A percentile compares a stretch with the other conserved stretches of the same genome.
Conservation (phyloP, 768 basidiomycete species). For the Phlebiopsis flavidoalba region DNA sequence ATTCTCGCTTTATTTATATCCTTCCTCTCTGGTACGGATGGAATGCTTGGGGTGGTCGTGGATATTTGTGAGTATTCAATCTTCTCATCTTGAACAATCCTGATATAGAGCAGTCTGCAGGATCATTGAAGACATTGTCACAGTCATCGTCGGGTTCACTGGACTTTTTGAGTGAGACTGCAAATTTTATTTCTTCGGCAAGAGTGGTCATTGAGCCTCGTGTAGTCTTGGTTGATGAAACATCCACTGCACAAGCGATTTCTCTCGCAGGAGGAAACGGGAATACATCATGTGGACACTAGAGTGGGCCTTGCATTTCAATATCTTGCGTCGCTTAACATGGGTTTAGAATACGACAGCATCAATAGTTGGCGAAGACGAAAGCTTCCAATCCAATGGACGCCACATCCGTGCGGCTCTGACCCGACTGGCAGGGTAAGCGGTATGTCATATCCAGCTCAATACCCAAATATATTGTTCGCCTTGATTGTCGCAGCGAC, state of each 20-base stretch:
- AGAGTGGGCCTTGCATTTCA: constrained; percentile 26
- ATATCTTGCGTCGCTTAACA: neutral
- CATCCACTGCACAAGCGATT: constrained; percentile 52
- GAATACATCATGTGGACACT: constrained; percentile 40
- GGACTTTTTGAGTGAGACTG: constrained; percentile 34
- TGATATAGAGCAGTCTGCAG: neutral
- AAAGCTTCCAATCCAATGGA: no score
- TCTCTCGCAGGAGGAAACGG: constrained; percentile 55
- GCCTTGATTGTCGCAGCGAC: no score
- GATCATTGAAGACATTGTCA: constrained; percentile 60
- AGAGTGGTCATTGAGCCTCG: no score
- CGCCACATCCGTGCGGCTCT: no score
- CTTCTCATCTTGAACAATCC: no score
- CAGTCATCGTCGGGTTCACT: constrained; percentile 49
- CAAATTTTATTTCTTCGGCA: neutral
- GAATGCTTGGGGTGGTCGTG: constrained; percentile 28
- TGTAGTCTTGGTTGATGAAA: constrained; percentile 57
- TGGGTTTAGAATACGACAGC: constrained; percentile 44
- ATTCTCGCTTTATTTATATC: constrained; percentile 31
- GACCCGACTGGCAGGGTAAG: no score
- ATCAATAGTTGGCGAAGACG: constrained; percentile 57
- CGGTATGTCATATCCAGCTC: no score
- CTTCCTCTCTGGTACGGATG: constrained; percentile 28
- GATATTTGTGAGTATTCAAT: constrained; percentile 20
- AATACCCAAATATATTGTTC: no score